Base-by-base conservation (phyloP, 768 basidiomycete genomes). In the Leccinum disarticulatum region DNA sequence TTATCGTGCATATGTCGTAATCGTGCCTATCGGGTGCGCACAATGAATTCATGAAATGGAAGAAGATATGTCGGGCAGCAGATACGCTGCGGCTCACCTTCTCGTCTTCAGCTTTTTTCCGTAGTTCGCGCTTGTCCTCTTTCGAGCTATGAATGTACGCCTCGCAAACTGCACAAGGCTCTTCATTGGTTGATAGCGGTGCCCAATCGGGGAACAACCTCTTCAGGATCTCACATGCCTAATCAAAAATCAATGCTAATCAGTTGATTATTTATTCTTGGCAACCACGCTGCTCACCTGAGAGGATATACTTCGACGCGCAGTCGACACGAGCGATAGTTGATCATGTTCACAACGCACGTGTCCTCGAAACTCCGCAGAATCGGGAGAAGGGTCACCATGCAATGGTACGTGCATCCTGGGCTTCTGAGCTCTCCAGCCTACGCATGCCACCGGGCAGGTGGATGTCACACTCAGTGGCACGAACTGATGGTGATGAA, bases 61-160 rank as follows among this genome's bases (percentile, higher is more conserved):
- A 59, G 65, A 70, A 43, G 59, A 19, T 25, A 43, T 15, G 35
- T 55, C 52, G 56, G 19, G 55, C 35, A 41, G 38, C n/a, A 57
- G 54, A 56, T 51, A 51, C 41, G 58, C 46, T 47, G 51, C 52
- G 57, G 30, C 58, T 52, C 55, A 87, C 91, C 85, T 90, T 92
- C 74, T 93, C 91, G 19, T 88, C 85, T 68, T 91, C 91, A 27
- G 87, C 88, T 57, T 78, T 81, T 69, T 80, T 86, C 43, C 87
- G 84, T 46, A 80, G 62, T 62, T 84, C 86, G 43, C 79, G 81
- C 65, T 82, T 88, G 60, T 84, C 86, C 66, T 85, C 85, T 66
- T 80, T 83, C 7, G 82, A 84, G 35, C 76, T 78, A 52, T 84
- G 80, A 19, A 82, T 74, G 11, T 78, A 70, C 2, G 80, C 79